phyloP scores from a whole-genome alignment of 1,284 basidiomycete genomes.

The Cystobasidium sp. region DNA sequence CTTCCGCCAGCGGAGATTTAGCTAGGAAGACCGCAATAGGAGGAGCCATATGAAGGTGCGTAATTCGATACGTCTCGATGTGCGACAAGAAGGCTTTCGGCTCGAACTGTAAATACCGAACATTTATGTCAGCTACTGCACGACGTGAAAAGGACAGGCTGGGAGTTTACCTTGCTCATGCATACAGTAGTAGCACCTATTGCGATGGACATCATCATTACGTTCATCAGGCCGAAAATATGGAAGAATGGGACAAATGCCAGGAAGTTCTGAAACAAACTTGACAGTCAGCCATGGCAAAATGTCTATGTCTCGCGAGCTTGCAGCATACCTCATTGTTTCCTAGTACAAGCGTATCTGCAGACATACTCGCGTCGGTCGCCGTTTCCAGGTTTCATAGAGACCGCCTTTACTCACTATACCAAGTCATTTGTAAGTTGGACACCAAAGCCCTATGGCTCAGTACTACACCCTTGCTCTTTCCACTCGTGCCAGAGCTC shows the following conservation, averaged over 20 bases:
- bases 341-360: slow-evolving; percentile 10
- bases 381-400: slow-evolving; percentile 41
- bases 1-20: slow-evolving; percentile 46
- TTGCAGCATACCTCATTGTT: slow-evolving; percentile 32
- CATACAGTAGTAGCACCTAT: slow-evolving; percentile 57
- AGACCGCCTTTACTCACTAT: slow-evolving; percentile 47
- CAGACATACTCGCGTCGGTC: background rate
- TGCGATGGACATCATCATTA: slow-evolving; percentile 53
- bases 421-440: slow-evolving; percentile 53
- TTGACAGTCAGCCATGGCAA: slow-evolving; percentile 54
- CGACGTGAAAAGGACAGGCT: slow-evolving; percentile 54
- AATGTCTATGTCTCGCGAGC: slow-evolving; percentile 56
- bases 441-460: slow-evolving; percentile 55
- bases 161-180: slow-evolving; percentile 53
- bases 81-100: slow-evolving; percentile 55
- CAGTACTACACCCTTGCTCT: slow-evolving; percentile 57
- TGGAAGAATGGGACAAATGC: slow-evolving; percentile 54
- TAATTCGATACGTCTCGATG: slow-evolving; percentile 55
- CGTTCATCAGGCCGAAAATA: slow-evolving; percentile 54
- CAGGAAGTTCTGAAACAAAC: slow-evolving; percentile 48
- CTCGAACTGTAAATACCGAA: slow-evolving; percentile 55
- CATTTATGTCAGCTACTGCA: slow-evolving; percentile 52
- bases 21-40: slow-evolving; percentile 58
- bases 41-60: slow-evolving; percentile 58
- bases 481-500: slow-evolving; percentile 57